These are phyloP conservation scores for Cephalotrichum gorgonifer DNA, from an alignment of 2,329 filamentous ascomycete species.

Conservation along the genomic window DNA sequence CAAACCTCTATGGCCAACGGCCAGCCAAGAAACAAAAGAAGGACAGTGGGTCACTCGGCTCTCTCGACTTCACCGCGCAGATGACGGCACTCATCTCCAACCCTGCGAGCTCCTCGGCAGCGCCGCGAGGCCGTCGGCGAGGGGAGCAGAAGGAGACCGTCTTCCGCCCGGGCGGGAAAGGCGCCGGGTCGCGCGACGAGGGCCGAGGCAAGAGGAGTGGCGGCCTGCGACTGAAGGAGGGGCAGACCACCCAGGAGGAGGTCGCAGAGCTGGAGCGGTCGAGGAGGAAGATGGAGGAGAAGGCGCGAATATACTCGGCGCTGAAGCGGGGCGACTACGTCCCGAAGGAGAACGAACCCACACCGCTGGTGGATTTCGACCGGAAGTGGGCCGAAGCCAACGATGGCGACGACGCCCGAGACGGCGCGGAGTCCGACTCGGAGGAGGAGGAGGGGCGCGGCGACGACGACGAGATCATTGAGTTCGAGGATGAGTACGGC, in stretches of 20 bases:
- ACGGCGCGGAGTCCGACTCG: constrained; percentile 16
- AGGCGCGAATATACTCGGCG: constrained; percentile 76
- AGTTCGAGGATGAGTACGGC: constrained; percentile 88
- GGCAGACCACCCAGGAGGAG: not conserved
- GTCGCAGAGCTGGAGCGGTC: constrained; percentile 55
- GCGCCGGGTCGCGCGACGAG: not conserved
- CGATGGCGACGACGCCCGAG: constrained; percentile 28
- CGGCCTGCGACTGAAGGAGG: not conserved
- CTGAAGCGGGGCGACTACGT: constrained; percentile 85
- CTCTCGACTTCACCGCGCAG: constrained; percentile 79
- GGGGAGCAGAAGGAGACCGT: not conserved
- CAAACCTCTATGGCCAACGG: constrained; percentile 66
- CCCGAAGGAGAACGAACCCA: constrained; percentile 51
- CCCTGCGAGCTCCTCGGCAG: constrained; percentile 28
- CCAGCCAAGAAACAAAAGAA: constrained; percentile 59
- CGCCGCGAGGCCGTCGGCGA: constrained; percentile 28
- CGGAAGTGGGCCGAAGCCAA: constrained; percentile 76
- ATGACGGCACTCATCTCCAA: constrained; percentile 70
- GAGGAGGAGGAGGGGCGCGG: constrained; percentile 13
- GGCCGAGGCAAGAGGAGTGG: not conserved
- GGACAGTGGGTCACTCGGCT: constrained; percentile 60
- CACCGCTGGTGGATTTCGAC: constrained; percentile 83
- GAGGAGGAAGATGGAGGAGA: constrained; percentile 77
- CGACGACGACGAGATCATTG: constrained; percentile 55
- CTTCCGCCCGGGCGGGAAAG: not conserved